Conservation (phyloP, 306 rosid species). For the Cucumis cinereus region DNA sequence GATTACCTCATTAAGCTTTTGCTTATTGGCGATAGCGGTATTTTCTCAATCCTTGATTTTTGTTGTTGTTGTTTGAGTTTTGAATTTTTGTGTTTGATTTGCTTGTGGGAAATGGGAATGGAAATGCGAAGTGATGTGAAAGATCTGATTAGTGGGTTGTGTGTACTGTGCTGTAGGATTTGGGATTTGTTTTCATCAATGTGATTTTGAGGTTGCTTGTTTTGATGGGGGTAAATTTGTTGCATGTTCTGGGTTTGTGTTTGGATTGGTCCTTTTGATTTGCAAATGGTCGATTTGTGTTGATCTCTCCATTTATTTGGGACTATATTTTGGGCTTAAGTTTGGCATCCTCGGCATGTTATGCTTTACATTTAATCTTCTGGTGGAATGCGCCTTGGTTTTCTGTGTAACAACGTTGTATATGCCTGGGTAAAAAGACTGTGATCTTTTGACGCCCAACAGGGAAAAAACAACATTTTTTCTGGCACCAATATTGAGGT, state of each 20-base stretch:
- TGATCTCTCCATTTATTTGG: neutral
- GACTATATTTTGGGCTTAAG: neutral
- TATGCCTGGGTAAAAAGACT: neutral
- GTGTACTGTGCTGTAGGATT: neutral
- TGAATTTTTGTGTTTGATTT: neutral
- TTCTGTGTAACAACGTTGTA: neutral
- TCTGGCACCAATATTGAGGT: neutral
- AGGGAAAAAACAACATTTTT: neutral
- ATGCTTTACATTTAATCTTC: neutral
- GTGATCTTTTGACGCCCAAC: neutral
- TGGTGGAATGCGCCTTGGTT: neutral
- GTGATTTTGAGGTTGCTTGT: neutral
- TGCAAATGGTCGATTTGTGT: neutral
- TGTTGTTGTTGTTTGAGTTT: neutral
- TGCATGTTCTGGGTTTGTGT: neutral
- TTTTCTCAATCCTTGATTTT: neutral
- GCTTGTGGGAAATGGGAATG: neutral
- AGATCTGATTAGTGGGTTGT: constrained; percentile 1
- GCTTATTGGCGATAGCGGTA: constrained; percentile 84
- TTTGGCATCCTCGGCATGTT: neutral
- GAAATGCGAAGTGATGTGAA: neutral
- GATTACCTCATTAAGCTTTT: constrained; percentile 85
- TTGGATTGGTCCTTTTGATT: neutral
- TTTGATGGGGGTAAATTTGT: neutral
- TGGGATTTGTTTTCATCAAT: neutral